Evolutionary conservation across 1,284 basidiomycete species (phyloP), one percentile per base, ranked within the genome.

Genomic region (Rhodotorula mucilaginosa): DNA sequence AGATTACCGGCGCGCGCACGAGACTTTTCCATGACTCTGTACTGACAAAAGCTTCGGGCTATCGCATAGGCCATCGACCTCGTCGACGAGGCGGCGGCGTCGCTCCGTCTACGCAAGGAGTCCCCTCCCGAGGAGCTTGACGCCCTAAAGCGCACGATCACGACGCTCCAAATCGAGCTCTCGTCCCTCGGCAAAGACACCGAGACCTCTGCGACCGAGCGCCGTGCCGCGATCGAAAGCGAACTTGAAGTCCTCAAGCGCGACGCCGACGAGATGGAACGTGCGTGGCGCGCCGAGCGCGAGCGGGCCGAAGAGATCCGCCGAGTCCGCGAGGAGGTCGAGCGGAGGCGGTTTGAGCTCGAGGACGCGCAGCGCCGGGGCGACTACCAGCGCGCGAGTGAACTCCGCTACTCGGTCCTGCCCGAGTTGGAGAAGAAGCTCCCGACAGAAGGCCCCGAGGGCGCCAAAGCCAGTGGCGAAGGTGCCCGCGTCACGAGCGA

Each of bases 121-220:
- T 89, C 87, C 57, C 93, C 94, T 79, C 95, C 94, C 0, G 90
- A 93, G 73, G 88, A 88, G 72, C 85, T 97, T 4, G 93, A 97
- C 79, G 84, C 85, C 1, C 85, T 97, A 10, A 90, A 95, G 72
- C 85, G 93, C 47, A 88, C 91, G 67, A 89, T 95, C 58, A 86
- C 94, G 76, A 94, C 91, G 1, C 84, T 95, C 6, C 88, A 95
- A 81, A 97, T 97, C 76, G 94, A 97, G 81, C 83, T 92, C 19
- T 92, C 93, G 81, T 92, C 90, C 73, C 84, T 97, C 75, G 92
- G 91, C 81, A 93, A 92, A 67, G 95, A 97, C 81, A 85, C 84
- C 5, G 94, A 97, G 78, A 85, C 89, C 4, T 89, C 92, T 80
- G 91, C 90, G 58, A 84, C 87, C 1, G 90, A 91, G 80, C 84